phyloP scores from a whole-genome alignment of 768 basidiomycete species.

The Termitomyces sp. region DNA sequence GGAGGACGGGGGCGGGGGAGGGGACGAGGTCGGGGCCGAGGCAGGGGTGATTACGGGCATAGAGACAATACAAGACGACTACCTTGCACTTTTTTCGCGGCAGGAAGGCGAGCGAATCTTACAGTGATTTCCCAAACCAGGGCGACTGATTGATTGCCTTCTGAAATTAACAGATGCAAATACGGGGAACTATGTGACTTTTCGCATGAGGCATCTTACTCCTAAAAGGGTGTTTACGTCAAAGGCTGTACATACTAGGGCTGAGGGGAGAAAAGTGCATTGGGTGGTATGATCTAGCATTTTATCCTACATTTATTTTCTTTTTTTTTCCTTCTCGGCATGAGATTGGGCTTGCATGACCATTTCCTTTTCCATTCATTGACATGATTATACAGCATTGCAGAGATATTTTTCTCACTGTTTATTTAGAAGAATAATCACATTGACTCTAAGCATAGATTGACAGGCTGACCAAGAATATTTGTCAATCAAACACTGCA shows the following conservation, averaged over 20 bases:
- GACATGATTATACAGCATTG: background rate
- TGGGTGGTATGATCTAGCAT: conserved; percentile 5
- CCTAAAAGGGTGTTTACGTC: conserved; percentile 16
- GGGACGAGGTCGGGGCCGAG: conserved; percentile 46
- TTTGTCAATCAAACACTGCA: no score
- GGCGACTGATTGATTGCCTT: conserved; percentile 32
- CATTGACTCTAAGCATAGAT: no score
- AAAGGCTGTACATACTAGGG: background rate
- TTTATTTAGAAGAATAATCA: background rate
- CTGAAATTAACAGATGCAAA: conserved; percentile 71
- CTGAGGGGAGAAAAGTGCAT: background rate
- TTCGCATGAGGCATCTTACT: conserved; percentile 49
- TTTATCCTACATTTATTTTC: conserved; percentile 11
- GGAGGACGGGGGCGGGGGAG: conserved; percentile 55
- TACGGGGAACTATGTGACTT: conserved; percentile 88
- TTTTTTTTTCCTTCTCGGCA: background rate
- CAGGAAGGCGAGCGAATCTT: conserved; percentile 81
- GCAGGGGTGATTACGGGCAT: conserved; percentile 45
- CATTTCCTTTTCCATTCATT: background rate
- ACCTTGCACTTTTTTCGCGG: conserved; percentile 84
- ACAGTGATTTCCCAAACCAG: conserved; percentile 29
- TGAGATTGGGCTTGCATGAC: conserved; percentile 1
- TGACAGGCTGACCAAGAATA: no score
- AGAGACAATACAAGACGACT: conserved; percentile 77
- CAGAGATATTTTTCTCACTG: background rate